Evolutionary conservation across 345 rosid species (phyloP), one percentile per base, ranked within the genome.

Genomic region (Eutrema yunnanense): DNA sequence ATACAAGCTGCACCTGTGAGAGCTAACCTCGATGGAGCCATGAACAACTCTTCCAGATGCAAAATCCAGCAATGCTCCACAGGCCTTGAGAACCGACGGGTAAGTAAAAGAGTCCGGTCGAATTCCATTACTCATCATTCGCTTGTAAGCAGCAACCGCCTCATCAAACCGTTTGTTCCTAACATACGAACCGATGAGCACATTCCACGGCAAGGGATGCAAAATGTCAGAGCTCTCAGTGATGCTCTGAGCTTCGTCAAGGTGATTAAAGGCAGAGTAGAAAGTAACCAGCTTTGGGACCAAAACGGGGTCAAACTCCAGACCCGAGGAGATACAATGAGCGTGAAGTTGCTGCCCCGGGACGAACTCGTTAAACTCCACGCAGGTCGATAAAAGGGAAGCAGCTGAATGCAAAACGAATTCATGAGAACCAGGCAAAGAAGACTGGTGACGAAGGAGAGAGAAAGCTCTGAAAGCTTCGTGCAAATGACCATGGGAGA

Each of bases 11-110:
- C 83, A 30, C 33, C 73, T 62, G 59, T 61, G 62, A 38, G 77
- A 16, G 78, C 83, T 82, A 65, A 72, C 82, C 57, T 52, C 67
- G 66, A 92, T 80, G 3, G 82, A 78, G 43, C 76, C 74, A 65
- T 87, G 96, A 54, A 86, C 84, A 34, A 70, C 80, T 74, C 75
- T 81, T 42, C 94, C 96, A 27, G 82, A 81, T 26, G 54, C 69
- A 34, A 79, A 26, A 74, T 89, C 87, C 38, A 73, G 54, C 13
- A 57, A 69, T 47, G 86, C 90, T 26, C 88, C 88, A 67, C 96
- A 92, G 7, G 97, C 92, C 71, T 87, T 92, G 50, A 89, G 85
- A 77, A 89, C 82, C 5, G 96, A 86, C 0, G 96, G 93, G 63
- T 86, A 92, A 46, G 93, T 92, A 65, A 82, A 92, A 30, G 72